These are phyloP conservation scores for Silene vulgaris DNA, from an alignment of 179 eudicot species.

Conservation along the genomic window DNA sequence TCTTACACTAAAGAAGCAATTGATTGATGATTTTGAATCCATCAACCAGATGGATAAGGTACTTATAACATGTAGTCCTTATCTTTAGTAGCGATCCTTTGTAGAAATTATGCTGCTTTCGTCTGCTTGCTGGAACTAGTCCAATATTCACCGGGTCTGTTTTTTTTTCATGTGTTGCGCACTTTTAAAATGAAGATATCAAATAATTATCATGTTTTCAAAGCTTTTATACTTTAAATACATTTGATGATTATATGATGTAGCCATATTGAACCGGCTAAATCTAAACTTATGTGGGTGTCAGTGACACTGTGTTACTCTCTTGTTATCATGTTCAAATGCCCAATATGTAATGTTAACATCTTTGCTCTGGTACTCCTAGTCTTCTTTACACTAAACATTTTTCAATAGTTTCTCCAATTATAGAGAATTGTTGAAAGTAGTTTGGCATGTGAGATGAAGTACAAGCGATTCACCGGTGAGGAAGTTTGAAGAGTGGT, in stretches of 20 bases:
- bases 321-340: neutral
- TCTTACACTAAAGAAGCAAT: slow-evolving; percentile 49
- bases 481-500: neutral
- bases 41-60: slow-evolving; percentile 59
- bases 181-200: neutral
- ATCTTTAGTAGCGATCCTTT: neutral
- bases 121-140: slow-evolving; percentile 4
- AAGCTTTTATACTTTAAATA: neutral
- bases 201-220: neutral
- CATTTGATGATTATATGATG: neutral
- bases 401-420: neutral
- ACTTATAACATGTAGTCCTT: slow-evolving; percentile 7
- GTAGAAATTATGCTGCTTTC: neutral
- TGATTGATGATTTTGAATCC: slow-evolving; percentile 55
- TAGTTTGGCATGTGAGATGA: neutral
- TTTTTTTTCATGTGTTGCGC: neutral
- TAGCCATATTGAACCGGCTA: neutral
- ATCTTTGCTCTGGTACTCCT: neutral
- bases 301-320: neutral
- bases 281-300: neutral
- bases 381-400: neutral
- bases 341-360: neutral
- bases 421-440: neutral
- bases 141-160: neutral
- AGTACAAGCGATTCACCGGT: neutral